Conservation (phyloP, 306 rosid species). For the Glycyrrhiza uralensis region DNA sequence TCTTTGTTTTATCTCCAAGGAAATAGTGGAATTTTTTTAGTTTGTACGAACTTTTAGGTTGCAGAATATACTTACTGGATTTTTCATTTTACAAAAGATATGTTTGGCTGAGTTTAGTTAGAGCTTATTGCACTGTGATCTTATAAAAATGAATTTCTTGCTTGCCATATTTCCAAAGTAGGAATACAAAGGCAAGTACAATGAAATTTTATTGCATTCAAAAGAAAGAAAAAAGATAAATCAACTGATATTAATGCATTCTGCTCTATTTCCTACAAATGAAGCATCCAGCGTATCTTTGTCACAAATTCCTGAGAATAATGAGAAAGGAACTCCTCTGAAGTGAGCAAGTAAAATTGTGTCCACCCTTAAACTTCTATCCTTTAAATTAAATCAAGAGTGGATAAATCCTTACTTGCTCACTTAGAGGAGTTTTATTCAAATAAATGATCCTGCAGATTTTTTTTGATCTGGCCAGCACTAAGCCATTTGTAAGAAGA, state of each 20-base stretch:
- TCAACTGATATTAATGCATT: not conserved
- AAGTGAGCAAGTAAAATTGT: too few relatives aligned
- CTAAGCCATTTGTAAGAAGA: conserved; percentile 35
- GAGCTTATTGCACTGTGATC: not conserved
- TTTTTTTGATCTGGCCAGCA: conserved; percentile 40
- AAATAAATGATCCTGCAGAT: conserved; percentile 29
- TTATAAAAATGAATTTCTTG: not conserved
- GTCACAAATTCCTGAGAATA: conserved; percentile 24
- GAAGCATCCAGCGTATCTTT: too few relatives aligned
- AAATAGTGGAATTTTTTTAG: too few relatives aligned
- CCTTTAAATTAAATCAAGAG: not conserved
- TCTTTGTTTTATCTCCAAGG: too few relatives aligned
- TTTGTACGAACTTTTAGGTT: too few relatives aligned
- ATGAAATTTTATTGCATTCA: not conserved
- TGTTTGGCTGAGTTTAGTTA: too few relatives aligned
- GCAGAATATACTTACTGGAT: too few relatives aligned
- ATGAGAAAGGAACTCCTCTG: not conserved
- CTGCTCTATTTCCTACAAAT: too few relatives aligned
- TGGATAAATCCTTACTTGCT: not conserved
- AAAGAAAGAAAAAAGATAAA: not conserved
- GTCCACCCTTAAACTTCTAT: too few relatives aligned
- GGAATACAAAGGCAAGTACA: not conserved
- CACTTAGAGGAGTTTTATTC: not conserved
- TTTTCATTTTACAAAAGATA: too few relatives aligned
- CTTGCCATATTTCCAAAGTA: not conserved